Evolutionary conservation across 2,329 filamentous ascomycete species (phyloP).

Genomic region (Penicillium vulpinum): DNA sequence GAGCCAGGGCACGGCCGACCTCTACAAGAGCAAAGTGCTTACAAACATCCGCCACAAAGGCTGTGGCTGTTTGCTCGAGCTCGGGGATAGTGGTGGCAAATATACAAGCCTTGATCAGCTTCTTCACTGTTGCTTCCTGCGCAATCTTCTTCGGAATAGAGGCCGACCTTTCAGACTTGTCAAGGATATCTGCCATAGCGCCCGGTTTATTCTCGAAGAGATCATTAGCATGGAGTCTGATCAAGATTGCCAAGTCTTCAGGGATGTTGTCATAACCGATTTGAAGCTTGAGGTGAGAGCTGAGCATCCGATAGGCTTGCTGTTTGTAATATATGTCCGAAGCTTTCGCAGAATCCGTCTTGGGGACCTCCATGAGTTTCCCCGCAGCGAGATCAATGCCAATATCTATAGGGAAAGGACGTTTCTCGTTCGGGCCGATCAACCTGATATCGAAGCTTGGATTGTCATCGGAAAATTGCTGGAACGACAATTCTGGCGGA

Average conservation of each 20-base stretch:
- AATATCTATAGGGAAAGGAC: conserved; percentile 81
- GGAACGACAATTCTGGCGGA: conserved; percentile 78
- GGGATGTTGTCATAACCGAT: conserved; percentile 85
- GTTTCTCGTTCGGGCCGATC: conserved; percentile 83
- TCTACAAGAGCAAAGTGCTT: conserved; percentile 90
- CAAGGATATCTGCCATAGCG: conserved; percentile 67
- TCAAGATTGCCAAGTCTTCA: conserved; percentile 80
- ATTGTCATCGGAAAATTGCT: conserved; percentile 81
- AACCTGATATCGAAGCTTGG: conserved; percentile 86
- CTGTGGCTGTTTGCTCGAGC: conserved; percentile 71
- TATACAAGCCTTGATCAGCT: conserved; percentile 84
- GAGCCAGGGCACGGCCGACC: conserved; percentile 78
- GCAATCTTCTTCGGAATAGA: conserved; percentile 84
- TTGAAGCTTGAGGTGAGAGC: conserved; percentile 83
- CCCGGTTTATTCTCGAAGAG: conserved; percentile 71
- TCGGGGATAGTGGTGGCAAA: conserved; percentile 80
- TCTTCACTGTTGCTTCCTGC: conserved; percentile 79
- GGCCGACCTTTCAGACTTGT: conserved; percentile 73
- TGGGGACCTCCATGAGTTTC: conserved; percentile 80
- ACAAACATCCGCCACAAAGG: conserved; percentile 77
- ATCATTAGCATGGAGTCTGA: conserved; percentile 88
- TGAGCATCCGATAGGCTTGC: conserved; percentile 85
- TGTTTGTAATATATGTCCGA: conserved; percentile 86
- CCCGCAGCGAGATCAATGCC: conserved; percentile 86
- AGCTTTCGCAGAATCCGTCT: conserved; percentile 57